Base-by-base conservation (phyloP, 73 alveolate species). In the Uronychia setigera region DNA sequence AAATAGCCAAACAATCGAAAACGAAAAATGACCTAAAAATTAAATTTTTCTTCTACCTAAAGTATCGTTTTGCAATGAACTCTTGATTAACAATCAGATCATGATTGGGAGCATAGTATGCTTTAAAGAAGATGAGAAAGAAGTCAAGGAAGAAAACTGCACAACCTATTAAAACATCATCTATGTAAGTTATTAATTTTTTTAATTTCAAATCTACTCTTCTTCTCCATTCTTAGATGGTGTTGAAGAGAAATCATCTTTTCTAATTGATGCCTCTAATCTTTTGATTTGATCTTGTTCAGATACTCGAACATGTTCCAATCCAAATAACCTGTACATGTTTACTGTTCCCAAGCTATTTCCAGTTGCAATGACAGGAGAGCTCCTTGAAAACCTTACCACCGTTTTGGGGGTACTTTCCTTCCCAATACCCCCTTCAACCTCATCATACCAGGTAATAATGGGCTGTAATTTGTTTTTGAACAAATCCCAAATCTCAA, bases 401-500 rank as follows among this genome's bases (percentile, higher is more conserved):
- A 95, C 93, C 35, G 99, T 97, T 82, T 97, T 96, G 13, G 99
- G 97, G n/a, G 96, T 89, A 83, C 92, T 84, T 77, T 86, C 89
- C 31, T 87, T 92, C 74, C 90, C 87, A 79, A 31, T 57, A 76
- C 92, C 91, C 31, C 88, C 87, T 13, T 75, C 88, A 26, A 75
- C 88, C 86, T 86, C 83, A 32, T 91, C 93, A 59, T 58, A 92
- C 60, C 80, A 89, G 19, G 60, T 74, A 27, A 58, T 33, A 85
- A n/a, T 74, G 59, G 98, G 98, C 58, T 92, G 95, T 19, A 94
- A 86, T 75, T 96, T 96, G 92, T 95, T 95, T 85, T 93, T 92
- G 19, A 92, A 85, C 35, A 97, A 92, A 86, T 97, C 99, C 99
- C 99, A 97, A 31, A 97, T 82, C 86, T 97, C 99, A 67, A 97